These are phyloP conservation scores for Adansonia grandidieri DNA, from an alignment of 441 rosid genomes.

Conservation along the genomic window DNA sequence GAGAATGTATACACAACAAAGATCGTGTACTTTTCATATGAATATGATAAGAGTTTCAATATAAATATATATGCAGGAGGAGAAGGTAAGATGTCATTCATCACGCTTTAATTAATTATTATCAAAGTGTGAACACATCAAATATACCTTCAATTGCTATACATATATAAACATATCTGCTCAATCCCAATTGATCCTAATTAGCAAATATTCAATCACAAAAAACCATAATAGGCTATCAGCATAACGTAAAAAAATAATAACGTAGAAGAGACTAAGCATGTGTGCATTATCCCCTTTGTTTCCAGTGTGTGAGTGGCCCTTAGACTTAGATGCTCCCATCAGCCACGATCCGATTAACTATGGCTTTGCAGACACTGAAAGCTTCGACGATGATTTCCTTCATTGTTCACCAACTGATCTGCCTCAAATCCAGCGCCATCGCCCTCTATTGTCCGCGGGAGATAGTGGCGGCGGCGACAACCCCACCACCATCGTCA, in stretches of 20 bases:
- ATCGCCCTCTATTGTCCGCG: conserved; percentile 24
- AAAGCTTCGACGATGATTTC: conserved; percentile 5
- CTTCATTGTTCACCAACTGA: conserved; percentile 8
- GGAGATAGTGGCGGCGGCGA: conserved; percentile 1
- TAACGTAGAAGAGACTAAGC: neutral
- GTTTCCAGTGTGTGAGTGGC: conserved; percentile 35
- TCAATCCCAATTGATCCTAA: neutral
- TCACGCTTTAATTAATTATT: neutral
- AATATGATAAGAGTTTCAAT: neutral
- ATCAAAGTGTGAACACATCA: conserved; percentile 6
- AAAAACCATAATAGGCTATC: neutral
- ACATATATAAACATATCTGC: neutral
- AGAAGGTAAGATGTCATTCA: conserved; percentile 14
- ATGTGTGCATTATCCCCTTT: conserved; percentile 41
- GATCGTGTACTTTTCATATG: neutral
- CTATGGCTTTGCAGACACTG: neutral
- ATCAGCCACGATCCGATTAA: neutral
- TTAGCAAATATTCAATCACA: neutral
- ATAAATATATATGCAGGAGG: neutral
- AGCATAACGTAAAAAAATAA: no score
- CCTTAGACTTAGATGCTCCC: conserved; percentile 32
- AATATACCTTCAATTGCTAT: neutral
- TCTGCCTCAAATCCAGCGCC: conserved; percentile 15
- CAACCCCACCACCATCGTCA: conserved; percentile 27
- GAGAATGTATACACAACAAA: no score